Evolutionary conservation across 208 protist genomes (phyloP), one percentile per base, ranked within the genome.

Genomic region (Spongospora subterranea): DNA sequence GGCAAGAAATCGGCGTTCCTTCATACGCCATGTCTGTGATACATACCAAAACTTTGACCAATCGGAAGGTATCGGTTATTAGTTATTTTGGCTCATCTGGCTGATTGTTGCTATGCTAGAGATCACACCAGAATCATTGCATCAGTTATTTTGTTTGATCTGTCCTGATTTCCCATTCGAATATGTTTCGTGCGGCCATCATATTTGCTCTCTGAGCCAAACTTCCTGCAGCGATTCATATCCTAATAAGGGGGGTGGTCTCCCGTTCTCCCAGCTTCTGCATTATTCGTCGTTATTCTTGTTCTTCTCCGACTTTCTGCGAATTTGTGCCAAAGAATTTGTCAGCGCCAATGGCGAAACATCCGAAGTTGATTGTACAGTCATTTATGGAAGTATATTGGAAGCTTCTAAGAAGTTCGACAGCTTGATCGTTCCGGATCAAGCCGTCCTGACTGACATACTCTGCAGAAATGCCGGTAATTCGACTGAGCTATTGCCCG

Each of bases 121-220:
- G 35, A 82, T 43, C 6, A 39, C 71, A 35, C 17, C 40, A 43
- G 71, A 35, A 43, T 45, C 35, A 20, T 43, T 82, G 71, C 71
- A 82, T 43, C 71, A 82, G n/a, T n/a, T 82, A 20, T 43, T 82
- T 13, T 82, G 71, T 43, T n/a, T 82, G 71, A 20, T 82, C 6
- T 82, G 71, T n/a, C 71, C 71, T 43, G 71, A 82, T n/a, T 82
- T 40, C 71, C 71, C 71, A 20, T 40, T 82, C 6, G n/a, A 82
- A 20, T 82, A 82, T n/a, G n/a, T 82, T 35, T n/a, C 17, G 35
- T 82, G 71, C n/a, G 71, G 17, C n/a, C 6, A 39, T 43, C 6
- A n/a, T 40, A 6, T 82, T 43, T 35, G n/a, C 35, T 35, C 6
- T 43, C 13, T 35, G n/a, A 35, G 71, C 6, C 71, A 6, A 43